Conservation (phyloP, 768 basidiomycete genomes). For the Phlebiopsis flavidoalba region DNA sequence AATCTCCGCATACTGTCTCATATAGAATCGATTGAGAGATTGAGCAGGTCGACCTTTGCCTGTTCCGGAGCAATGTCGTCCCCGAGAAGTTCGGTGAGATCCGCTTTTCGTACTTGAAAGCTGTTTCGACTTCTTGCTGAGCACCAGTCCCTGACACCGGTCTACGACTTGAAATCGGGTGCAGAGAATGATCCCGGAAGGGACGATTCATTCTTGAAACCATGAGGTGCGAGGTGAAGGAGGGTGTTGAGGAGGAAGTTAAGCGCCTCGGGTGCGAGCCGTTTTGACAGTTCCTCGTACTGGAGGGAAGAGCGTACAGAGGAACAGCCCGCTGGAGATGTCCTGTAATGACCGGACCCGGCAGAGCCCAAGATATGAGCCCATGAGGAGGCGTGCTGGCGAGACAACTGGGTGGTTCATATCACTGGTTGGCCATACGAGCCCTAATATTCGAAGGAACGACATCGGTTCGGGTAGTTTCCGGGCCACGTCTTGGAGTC, state of each 20-base stretch:
- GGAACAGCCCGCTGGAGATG: slow-evolving; percentile 80
- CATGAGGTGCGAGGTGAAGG: slow-evolving; percentile 68
- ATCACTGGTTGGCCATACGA: slow-evolving; percentile 92
- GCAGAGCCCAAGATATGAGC: slow-evolving; percentile 82
- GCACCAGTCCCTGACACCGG: slow-evolving; percentile 34
- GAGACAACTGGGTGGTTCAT: slow-evolving; percentile 86
- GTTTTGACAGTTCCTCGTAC: slow-evolving; percentile 81
- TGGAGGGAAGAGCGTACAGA: slow-evolving; percentile 82
- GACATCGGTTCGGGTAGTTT: slow-evolving; percentile 72
- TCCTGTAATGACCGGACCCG: slow-evolving; percentile 74
- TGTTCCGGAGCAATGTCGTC: slow-evolving; percentile 42
- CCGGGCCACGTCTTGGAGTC: slow-evolving; percentile 87
- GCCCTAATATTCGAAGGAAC: slow-evolving; percentile 74
- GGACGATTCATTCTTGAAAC: slow-evolving; percentile 36
- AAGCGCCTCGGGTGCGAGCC: slow-evolving; percentile 83
- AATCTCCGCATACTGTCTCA: slow-evolving; percentile 65
- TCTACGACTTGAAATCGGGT: slow-evolving; percentile 63
- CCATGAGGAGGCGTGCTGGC: slow-evolving; percentile 83
- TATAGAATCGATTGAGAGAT: slow-evolving; percentile 54
- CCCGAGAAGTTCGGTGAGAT: slow-evolving; percentile 41
- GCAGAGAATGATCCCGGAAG: slow-evolving; percentile 69
- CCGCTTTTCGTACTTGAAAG: slow-evolving; percentile 37
- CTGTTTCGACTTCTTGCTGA: slow-evolving; percentile 37
- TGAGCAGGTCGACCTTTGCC: slow-evolving; percentile 68
- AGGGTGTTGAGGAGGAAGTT: slow-evolving; percentile 75